phyloP scores from a whole-genome alignment of 208 protist species.

The Willaertia magna region DNA sequence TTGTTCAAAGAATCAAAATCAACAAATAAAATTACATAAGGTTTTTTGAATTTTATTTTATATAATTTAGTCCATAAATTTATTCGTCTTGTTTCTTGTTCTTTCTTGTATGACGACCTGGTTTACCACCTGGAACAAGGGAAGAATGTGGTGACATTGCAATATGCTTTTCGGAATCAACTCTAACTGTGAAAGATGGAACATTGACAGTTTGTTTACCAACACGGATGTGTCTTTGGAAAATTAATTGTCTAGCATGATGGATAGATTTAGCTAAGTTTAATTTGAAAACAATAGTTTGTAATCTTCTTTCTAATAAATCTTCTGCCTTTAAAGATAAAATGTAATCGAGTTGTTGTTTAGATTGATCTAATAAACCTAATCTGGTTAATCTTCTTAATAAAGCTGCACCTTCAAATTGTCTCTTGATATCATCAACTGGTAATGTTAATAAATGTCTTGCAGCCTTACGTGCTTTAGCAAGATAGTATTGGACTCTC shows the following conservation, averaged over 20 bases:
- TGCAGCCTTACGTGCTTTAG: conserved; percentile 96
- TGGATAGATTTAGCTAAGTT: conserved; percentile 98
- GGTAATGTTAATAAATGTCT: conserved; percentile 96
- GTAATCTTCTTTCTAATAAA: conserved; percentile 98
- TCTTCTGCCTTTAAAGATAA: conserved; percentile 96
- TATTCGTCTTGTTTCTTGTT: not conserved
- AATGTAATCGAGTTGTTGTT: conserved; percentile 99
- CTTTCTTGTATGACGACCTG: conserved; percentile 85
- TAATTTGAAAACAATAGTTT: conserved; percentile 97
- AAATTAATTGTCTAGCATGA: conserved; percentile 97
- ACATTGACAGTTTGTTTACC: conserved; percentile 99
- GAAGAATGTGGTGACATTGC: conserved; percentile 87
- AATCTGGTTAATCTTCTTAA: conserved; percentile 95
- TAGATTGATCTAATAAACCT: conserved; percentile 93
- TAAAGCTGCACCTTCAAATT: conserved; percentile 96
- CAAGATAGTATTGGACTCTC: conserved; percentile 92
- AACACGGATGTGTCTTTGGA: conserved; percentile 98
- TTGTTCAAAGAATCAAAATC: too few species aligned
- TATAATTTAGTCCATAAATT: not conserved
- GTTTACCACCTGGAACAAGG: conserved; percentile 73
- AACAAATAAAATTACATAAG: too few species aligned
- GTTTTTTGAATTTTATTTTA: not conserved
- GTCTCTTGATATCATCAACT: conserved; percentile 86
- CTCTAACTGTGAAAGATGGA: conserved; percentile 97
- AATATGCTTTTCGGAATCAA: conserved; percentile 96